These are phyloP conservation scores for Chrysoporthe deuterocubensis DNA, from an alignment of 2,329 filamentous ascomycete genomes.

Conservation along the genomic window DNA sequence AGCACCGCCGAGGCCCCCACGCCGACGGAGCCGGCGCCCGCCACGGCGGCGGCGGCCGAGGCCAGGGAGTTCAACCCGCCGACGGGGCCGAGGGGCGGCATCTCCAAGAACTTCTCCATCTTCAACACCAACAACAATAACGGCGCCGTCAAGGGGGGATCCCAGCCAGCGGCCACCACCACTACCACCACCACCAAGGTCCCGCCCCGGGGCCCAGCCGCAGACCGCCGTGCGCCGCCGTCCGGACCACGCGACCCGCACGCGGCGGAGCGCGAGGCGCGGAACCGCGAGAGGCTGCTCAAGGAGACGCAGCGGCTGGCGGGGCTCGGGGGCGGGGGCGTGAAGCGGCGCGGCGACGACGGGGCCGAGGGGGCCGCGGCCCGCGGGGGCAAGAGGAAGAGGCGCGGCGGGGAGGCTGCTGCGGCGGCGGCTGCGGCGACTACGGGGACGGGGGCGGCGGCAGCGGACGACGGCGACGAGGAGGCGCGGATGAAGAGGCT, in stretches of 20 bases:
- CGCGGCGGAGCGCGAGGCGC: slow-evolving; percentile 69
- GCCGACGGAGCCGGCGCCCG: slow-evolving; percentile 37
- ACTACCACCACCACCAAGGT: slow-evolving; percentile 17
- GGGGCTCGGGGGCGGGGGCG: slow-evolving; percentile 45
- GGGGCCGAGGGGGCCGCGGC: slow-evolving; percentile 41
- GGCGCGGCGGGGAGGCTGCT: slow-evolving; percentile 48
- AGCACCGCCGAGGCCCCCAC: slow-evolving; percentile 37
- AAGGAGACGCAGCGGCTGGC: slow-evolving; percentile 71
- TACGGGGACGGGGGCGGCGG: slow-evolving; percentile 39
- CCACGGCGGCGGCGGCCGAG: slow-evolving; percentile 35
- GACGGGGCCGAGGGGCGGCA: slow-evolving; percentile 42
- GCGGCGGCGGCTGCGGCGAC: no score
- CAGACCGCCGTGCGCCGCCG: slow-evolving; percentile 39
- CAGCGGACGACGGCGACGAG: slow-evolving; percentile 49
- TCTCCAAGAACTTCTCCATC: slow-evolving; percentile 29
- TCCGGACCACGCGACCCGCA: slow-evolving; percentile 55
- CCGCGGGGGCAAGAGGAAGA: slow-evolving; percentile 40
- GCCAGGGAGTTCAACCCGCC: slow-evolving; percentile 50
- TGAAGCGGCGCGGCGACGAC: slow-evolving; percentile 57
- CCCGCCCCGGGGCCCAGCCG: slow-evolving; percentile 29
- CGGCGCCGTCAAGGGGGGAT: not conserved
- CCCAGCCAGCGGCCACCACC: not conserved
- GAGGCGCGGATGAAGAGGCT: slow-evolving; percentile 59
- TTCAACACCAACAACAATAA: slow-evolving; percentile 24
- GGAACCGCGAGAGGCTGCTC: slow-evolving; percentile 67